These are phyloP conservation scores for Penicillium nordicum DNA, from an alignment of 2,329 filamentous ascomycete species.

Conservation along the genomic window DNA sequence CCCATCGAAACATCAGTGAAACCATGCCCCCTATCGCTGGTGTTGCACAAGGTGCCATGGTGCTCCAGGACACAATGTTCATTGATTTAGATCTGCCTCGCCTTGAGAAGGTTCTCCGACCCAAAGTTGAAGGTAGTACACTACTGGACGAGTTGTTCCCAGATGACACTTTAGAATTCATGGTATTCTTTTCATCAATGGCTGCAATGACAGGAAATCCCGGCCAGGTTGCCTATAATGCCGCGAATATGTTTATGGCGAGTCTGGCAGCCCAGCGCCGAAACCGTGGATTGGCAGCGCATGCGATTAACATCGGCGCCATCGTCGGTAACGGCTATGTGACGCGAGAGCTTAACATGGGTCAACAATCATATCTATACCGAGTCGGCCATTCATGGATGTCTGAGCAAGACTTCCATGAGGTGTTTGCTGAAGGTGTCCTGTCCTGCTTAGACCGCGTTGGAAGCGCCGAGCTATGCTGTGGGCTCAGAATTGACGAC, in stretches of 20 bases:
- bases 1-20: constrained; percentile 23
- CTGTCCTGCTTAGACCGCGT: constrained; percentile 18
- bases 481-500: constrained; percentile 22
- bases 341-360: constrained; percentile 20
- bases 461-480: constrained; percentile 13
- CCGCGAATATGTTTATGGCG: constrained; percentile 40
- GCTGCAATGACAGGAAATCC: constrained; percentile 34
- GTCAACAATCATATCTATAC: constrained; percentile 22
- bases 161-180: constrained; percentile 41
- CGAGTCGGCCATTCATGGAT: constrained; percentile 23
- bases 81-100: constrained; percentile 18
- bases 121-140: constrained; percentile 33
- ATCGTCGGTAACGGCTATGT: constrained; percentile 23
- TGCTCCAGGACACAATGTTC: constrained; percentile 32
- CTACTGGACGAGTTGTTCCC: constrained; percentile 21
- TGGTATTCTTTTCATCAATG: constrained; percentile 43
- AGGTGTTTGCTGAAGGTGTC: constrained; percentile 32
- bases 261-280: constrained; percentile 22
- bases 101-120: constrained; percentile 31
- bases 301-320: constrained; percentile 22
- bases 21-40: constrained; percentile 38
- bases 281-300: constrained; percentile 14
- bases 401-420: constrained; percentile 32
- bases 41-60: constrained; percentile 37
- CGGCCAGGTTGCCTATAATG: constrained; percentile 38